phyloP scores from a whole-genome alignment of 2,329 filamentous ascomycete species.

The Davidsoniella australis region DNA sequence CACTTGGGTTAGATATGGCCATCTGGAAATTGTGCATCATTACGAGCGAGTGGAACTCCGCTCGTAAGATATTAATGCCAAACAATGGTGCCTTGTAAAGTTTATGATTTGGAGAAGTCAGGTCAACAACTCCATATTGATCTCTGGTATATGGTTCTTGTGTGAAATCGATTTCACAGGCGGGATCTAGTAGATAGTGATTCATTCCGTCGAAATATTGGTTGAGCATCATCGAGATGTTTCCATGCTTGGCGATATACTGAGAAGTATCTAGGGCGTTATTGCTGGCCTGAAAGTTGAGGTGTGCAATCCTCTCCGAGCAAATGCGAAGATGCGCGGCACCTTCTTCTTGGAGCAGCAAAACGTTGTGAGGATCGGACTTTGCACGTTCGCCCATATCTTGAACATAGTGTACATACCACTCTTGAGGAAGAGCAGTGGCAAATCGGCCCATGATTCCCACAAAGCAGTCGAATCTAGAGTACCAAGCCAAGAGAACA shows the following conservation, averaged over 20 bases:
- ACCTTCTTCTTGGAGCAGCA: constrained; percentile 49
- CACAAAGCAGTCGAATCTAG: constrained; percentile 71
- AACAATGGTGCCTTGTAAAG: constrained; percentile 57
- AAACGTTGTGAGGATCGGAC: constrained; percentile 20
- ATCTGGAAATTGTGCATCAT: constrained; percentile 70
- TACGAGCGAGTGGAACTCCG: constrained; percentile 64
- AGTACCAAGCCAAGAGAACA: constrained; percentile 74
- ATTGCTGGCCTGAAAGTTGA: constrained; percentile 53
- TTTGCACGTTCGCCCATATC: constrained; percentile 8
- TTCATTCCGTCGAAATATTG: constrained; percentile 43
- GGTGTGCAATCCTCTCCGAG: constrained; percentile 60
- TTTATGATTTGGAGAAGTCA: constrained; percentile 57
- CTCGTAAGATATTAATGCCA: constrained; percentile 53
- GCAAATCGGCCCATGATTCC: constrained; percentile 68
- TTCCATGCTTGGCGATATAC: constrained; percentile 45
- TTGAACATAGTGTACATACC: constrained; percentile 51
- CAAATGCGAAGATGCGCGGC: constrained; percentile 53
- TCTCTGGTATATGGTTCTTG: constrained; percentile 22
- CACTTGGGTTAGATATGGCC: constrained; percentile 36
- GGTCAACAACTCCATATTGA: constrained; percentile 31
- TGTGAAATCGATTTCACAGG: constrained; percentile 43
- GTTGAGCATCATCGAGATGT: constrained; percentile 34
- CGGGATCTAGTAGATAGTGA: constrained; percentile 27
- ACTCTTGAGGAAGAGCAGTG: constrained; percentile 56
- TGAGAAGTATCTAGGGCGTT: constrained; percentile 46